These are phyloP conservation scores for Jatropha curcas DNA, from an alignment of 345 rosid genomes.

Conservation along the genomic window DNA sequence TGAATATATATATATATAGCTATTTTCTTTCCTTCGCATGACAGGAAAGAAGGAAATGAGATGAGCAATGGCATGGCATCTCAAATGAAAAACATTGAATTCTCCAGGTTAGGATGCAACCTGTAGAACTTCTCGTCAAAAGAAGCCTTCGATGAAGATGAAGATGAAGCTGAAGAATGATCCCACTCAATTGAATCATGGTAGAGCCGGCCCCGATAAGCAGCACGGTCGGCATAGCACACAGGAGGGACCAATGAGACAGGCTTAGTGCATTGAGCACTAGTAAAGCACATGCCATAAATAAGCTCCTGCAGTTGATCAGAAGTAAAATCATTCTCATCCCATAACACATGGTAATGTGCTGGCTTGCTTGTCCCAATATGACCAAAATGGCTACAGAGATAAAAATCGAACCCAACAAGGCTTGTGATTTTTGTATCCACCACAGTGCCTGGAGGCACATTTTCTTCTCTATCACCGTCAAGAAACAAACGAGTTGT, in stretches of 20 bases:
- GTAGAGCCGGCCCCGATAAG: slow-evolving; percentile 70
- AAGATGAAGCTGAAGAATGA: slow-evolving; percentile 34
- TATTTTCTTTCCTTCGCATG: slow-evolving; percentile 3
- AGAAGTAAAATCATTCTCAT: slow-evolving; percentile 58
- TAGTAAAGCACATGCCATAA: slow-evolving; percentile 75
- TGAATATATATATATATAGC: too few species aligned
- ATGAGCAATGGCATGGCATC: background rate
- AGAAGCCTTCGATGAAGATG: slow-evolving; percentile 34
- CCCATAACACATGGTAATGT: slow-evolving; percentile 73
- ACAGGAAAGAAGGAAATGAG: background rate
- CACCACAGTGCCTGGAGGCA: slow-evolving; percentile 82
- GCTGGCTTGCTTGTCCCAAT: slow-evolving; percentile 85
- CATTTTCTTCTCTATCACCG: slow-evolving; percentile 41
- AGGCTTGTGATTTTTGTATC: slow-evolving; percentile 66
- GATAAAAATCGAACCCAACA: slow-evolving; percentile 63
- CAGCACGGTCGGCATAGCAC: slow-evolving; percentile 77
- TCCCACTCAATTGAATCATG: slow-evolving; percentile 49
- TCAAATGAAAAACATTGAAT: slow-evolving; percentile 72
- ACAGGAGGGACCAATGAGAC: slow-evolving; percentile 86
- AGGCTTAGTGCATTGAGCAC: slow-evolving; percentile 82
- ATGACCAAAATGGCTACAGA: slow-evolving; percentile 75
- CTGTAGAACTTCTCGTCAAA: slow-evolving; percentile 39
- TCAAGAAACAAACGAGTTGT: slow-evolving; percentile 72
- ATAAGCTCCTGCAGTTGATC: slow-evolving; percentile 66
- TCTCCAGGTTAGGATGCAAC: slow-evolving; percentile 60